Evolutionary conservation across 2,329 filamentous ascomycete species (phyloP).

Genomic region (Sordariomycetes sp.): DNA sequence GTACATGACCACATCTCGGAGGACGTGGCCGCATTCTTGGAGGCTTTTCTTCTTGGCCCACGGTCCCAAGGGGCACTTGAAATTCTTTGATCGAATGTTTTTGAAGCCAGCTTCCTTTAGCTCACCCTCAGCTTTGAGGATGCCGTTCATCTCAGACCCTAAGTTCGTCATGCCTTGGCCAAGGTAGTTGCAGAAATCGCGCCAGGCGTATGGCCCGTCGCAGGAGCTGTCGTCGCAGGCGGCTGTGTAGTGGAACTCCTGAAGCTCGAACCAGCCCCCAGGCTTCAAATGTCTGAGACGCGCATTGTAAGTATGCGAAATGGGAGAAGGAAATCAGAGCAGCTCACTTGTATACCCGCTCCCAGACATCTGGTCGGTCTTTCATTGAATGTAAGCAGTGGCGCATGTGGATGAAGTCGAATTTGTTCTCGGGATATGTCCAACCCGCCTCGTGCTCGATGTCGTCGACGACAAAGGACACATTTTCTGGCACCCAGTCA

Average conservation of each 20-base stretch:
- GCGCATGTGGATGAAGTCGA: constrained; percentile 41
- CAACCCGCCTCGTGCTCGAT: constrained; percentile 41
- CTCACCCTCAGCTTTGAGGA: constrained; percentile 23
- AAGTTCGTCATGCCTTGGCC: constrained; percentile 28
- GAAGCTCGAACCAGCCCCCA: constrained; percentile 40
- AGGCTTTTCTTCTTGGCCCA: constrained; percentile 35
- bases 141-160: constrained; percentile 31
- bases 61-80: constrained; percentile 38
- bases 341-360: constrained; percentile 31
- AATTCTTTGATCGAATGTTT: constrained; percentile 25
- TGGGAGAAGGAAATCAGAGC: constrained; percentile 1
- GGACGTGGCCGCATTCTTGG: constrained; percentile 33
- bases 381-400: constrained; percentile 35
- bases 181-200: constrained; percentile 34
- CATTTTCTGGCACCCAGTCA: constrained; percentile 39
- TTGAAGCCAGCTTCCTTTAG: constrained; percentile 32
- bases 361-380: constrained; percentile 28
- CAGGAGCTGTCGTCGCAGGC: constrained; percentile 36
- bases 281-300: constrained; percentile 36
- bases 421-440: constrained; percentile 32
- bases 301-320: background rate
- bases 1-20: constrained; percentile 31
- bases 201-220: constrained; percentile 32
- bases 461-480: constrained; percentile 42
- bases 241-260: constrained; percentile 32